phyloP scores from a whole-genome alignment of 805 yeast genomes.

The Vanderwaltozyma verrucispora region DNA sequence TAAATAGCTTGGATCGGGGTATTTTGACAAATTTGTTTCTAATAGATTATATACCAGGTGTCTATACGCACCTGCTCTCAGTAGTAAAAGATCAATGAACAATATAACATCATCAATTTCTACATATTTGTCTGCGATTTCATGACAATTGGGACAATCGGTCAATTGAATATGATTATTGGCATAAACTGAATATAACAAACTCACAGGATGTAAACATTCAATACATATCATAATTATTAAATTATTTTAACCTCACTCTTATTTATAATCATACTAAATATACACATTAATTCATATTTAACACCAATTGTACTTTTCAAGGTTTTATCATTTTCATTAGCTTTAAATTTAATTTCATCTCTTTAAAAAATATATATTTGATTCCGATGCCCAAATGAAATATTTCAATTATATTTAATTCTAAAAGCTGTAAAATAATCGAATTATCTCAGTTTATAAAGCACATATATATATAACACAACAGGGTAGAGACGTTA shows the following conservation, averaged over 20 bases:
- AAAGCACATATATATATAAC: too few relatives aligned
- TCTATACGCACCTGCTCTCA: constrained; percentile 81
- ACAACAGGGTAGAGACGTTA: too few relatives aligned
- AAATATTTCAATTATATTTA: too few relatives aligned
- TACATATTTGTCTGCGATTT: constrained; percentile 79
- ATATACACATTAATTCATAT: too few relatives aligned
- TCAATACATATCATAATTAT: constrained; percentile 75
- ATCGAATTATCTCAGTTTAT: too few relatives aligned
- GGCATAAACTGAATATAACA: constrained; percentile 63
- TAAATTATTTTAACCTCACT: too few relatives aligned
- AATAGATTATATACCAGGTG: constrained; percentile 74
- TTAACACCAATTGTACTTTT: too few relatives aligned
- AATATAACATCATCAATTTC: constrained; percentile 81
- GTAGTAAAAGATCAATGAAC: constrained; percentile 69
- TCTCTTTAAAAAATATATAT: too few relatives aligned
- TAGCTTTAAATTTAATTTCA: too few relatives aligned
- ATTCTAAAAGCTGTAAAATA: too few relatives aligned
- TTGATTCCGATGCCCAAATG: neutral
- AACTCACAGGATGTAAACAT: constrained; percentile 56
- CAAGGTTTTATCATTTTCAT: too few relatives aligned
- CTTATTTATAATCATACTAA: too few relatives aligned
- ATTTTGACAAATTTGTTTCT: constrained; percentile 13
- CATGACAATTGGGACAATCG: constrained; percentile 60
- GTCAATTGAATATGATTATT: constrained; percentile 72
- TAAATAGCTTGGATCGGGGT: constrained; percentile 6